Percentiles rank a stretch among this genome's conserved stretches.
phyloP scores from a whole-genome alignment of 352 stramenopile genomes.

The Globisporangium polare region DNA sequence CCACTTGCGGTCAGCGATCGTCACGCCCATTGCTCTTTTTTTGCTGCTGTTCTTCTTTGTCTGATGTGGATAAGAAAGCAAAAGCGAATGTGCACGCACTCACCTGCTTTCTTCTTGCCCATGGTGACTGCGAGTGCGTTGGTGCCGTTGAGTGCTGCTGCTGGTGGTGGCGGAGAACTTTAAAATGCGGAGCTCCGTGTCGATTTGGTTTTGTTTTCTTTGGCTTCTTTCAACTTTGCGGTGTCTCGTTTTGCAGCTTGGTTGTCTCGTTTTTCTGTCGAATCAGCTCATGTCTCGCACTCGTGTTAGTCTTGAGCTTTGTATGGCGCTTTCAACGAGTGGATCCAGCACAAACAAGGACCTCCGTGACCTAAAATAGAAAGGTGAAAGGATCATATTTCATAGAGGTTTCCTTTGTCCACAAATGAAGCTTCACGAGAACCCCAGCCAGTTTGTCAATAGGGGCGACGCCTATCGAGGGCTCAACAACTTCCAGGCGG shows the following conservation, averaged over 20 bases:
- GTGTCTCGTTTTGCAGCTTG: not conserved
- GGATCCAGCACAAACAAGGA: not conserved
- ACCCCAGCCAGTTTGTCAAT: conserved; percentile 61
- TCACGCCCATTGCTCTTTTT: conserved; percentile 8
- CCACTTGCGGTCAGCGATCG: conserved; percentile 9
- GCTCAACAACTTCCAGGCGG: conserved; percentile 66
- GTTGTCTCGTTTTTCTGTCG: not conserved
- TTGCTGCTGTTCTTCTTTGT: no score
- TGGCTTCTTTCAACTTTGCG: not conserved
- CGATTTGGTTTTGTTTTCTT: not conserved
- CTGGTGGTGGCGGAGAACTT: not conserved
- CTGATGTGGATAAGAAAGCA: not conserved
- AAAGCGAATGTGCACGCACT: not conserved
- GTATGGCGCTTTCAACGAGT: not conserved
- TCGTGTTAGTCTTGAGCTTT: not conserved
- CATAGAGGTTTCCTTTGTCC: no score
- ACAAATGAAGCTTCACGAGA: no score
- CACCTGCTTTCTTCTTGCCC: conserved; percentile 68
- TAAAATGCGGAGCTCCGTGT: not conserved
- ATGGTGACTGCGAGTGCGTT: conserved; percentile 22
- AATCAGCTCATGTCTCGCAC: not conserved
- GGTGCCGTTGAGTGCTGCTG: not conserved
- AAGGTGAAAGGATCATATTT: no score
- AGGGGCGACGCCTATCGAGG: conserved; percentile 73
- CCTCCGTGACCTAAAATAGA: no score